Percentiles rank a stretch among this genome's conserved stretches.
Evolutionary conservation across 345 rosid genomes (phyloP).

Genomic region (Excoecaria cochinchinensis): DNA sequence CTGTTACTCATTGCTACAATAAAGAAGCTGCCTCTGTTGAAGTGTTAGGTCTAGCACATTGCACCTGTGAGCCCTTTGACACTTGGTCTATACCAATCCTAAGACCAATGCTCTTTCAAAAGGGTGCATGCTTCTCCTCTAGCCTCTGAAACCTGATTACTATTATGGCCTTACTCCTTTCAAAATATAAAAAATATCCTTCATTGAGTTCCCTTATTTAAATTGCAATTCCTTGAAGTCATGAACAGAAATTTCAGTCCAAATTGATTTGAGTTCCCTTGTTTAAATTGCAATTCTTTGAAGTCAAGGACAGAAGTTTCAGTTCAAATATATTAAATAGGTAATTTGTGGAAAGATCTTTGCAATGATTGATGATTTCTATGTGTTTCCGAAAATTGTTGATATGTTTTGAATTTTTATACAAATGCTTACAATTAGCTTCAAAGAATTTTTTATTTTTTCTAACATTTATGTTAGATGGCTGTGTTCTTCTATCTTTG

Average conservation of each 20-base stretch:
- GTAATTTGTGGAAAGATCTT: neutral
- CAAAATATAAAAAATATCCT: neutral
- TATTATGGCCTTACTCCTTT: neutral
- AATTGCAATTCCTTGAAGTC: neutral
- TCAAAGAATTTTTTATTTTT: neutral
- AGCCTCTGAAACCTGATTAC: neutral
- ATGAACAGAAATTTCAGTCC: neutral
- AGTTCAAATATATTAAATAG: neutral
- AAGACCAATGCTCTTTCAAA: too few relatives aligned
- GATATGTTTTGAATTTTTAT: constrained; percentile 5
- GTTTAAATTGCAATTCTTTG: neutral
- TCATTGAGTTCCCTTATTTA: neutral
- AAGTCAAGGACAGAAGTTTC: neutral
- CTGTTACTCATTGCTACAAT: neutral
- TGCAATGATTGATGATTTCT: neutral
- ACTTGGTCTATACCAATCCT: too few relatives aligned
- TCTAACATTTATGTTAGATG: neutral
- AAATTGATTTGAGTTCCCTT: neutral
- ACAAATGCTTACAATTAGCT: neutral
- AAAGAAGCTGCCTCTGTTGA: too few relatives aligned
- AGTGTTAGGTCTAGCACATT: too few relatives aligned
- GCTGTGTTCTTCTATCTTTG: neutral
- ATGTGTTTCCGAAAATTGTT: neutral
- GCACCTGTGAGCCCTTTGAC: too few relatives aligned
- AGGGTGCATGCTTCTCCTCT: too few relatives aligned